phyloP scores from a whole-genome alignment of 345 rosid species.

The Erodium maritimum region DNA sequence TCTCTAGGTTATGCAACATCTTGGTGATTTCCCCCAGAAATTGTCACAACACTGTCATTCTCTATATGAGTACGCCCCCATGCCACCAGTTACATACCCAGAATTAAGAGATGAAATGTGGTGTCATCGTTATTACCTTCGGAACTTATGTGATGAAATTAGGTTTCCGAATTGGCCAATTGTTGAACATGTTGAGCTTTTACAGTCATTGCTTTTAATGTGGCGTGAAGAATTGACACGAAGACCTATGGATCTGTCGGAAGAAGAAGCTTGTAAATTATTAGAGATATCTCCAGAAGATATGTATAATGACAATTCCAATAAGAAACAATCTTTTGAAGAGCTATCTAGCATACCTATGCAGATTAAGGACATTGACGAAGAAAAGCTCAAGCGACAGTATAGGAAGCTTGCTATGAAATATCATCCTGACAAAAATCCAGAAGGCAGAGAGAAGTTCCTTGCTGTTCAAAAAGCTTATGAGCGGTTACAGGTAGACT shows the following conservation, averaged over 20 bases:
- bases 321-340: conserved; percentile 27
- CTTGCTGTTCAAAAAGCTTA: conserved; percentile 97
- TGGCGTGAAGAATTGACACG: conserved; percentile 99
- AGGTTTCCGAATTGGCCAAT: conserved; percentile 95
- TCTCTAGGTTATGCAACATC: conserved; percentile 92
- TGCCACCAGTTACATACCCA: conserved; percentile 98
- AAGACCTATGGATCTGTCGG: conserved; percentile 97
- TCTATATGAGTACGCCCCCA: conserved; percentile 93
- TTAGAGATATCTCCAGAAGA: conserved; percentile 82
- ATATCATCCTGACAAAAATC: conserved; percentile 99
- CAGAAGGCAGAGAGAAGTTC: conserved; percentile 96
- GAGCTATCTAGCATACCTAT: conserved; percentile 55
- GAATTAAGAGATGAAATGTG: conserved; percentile 99
- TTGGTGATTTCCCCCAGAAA: conserved; percentile 97
- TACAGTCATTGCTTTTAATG: conserved; percentile 92
- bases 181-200: conserved; percentile 95
- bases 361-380: conserved; percentile 92
- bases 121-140: conserved; percentile 97
- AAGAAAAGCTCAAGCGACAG: conserved; percentile 98
- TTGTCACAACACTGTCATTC: conserved; percentile 94
- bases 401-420: conserved; percentile 99
- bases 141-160: conserved; percentile 88
- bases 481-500: conserved; percentile 84
- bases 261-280: conserved; percentile 94
- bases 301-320: conserved; percentile 42